Evolutionary conservation across 306 rosid genomes (phyloP).

Genomic region (Hippophae gyantsensis): DNA sequence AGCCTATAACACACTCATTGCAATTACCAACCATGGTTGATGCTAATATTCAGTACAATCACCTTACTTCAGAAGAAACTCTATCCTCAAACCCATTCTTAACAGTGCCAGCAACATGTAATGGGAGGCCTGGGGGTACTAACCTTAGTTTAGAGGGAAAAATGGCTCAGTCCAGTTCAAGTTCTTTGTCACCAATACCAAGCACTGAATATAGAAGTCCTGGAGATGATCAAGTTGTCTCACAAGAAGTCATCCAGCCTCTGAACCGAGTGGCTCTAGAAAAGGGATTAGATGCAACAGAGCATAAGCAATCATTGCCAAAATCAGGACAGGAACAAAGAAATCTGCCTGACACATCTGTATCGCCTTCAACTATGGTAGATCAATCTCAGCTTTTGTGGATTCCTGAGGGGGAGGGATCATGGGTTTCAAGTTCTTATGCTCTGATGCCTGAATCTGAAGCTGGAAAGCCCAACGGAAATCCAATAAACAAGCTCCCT

Average conservation of each 20-base stretch:
- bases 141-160: conserved; percentile 31
- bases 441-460: conserved; percentile 27
- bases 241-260: conserved; percentile 28
- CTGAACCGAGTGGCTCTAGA: conserved; percentile 26
- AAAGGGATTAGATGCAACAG: conserved; percentile 28
- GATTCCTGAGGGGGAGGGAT: conserved; percentile 36
- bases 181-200: conserved; percentile 24
- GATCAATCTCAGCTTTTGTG: conserved; percentile 27
- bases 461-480: conserved; percentile 36
- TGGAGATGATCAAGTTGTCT: conserved; percentile 18
- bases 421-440: conserved; percentile 28
- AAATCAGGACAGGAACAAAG: conserved; percentile 29
- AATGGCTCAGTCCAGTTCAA: conserved; percentile 21
- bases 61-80: conserved; percentile 30
- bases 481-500: conserved; percentile 46
- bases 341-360: conserved; percentile 23
- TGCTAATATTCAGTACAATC: conserved; percentile 27
- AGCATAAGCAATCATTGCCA: conserved; percentile 22
- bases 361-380: conserved; percentile 25
- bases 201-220: conserved; percentile 15
- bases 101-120: conserved; percentile 25
- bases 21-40: conserved; percentile 35
- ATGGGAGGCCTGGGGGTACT: conserved; percentile 27
- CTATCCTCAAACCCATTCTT: conserved; percentile 43
- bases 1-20: conserved; percentile 27